Evolutionary conservation across 345 rosid genomes (phyloP).

Genomic region (Viola odorata): DNA sequence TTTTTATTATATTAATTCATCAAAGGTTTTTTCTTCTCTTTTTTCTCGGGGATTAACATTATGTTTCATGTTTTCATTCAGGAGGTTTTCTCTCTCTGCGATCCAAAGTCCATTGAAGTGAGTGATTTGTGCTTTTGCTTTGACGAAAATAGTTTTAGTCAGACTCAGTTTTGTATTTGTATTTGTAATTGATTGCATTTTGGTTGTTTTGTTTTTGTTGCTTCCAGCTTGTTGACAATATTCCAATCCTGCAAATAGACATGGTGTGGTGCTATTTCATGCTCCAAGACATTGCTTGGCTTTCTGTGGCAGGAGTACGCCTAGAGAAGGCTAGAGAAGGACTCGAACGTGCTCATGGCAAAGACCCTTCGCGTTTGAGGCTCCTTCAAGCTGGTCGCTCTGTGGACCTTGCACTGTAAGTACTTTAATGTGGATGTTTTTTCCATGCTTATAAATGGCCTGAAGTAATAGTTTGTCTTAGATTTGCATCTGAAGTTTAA

Average conservation of each 20-base stretch:
- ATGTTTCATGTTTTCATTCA: conserved; percentile 22
- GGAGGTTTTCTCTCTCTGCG: conserved; percentile 90
- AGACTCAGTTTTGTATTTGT: background rate
- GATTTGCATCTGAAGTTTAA: conserved; percentile 10
- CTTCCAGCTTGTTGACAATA: conserved; percentile 76
- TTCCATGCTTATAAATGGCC: background rate
- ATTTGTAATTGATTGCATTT: background rate
- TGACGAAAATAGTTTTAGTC: conserved; percentile 2
- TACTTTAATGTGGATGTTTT: background rate
- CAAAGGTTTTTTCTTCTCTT: no score
- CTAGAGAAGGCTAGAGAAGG: conserved; percentile 85
- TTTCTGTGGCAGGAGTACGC: conserved; percentile 81
- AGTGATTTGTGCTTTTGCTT: conserved; percentile 17
- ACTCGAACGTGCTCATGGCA: conserved; percentile 85
- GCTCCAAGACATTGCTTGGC: conserved; percentile 77
- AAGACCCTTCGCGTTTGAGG: conserved; percentile 76
- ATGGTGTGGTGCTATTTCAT: conserved; percentile 97
- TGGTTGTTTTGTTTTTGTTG: conserved; percentile 6
- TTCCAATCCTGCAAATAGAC: conserved; percentile 91
- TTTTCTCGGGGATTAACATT: conserved; percentile 1
- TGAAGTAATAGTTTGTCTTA: background rate
- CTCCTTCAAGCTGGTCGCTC: conserved; percentile 73
- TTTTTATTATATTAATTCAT: no score
- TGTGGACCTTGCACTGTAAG: conserved; percentile 83
- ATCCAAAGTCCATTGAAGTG: conserved; percentile 76